Evolutionary conservation across 768 basidiomycete species (phyloP).

Genomic region (Tylopilus vinaceipallidus): DNA sequence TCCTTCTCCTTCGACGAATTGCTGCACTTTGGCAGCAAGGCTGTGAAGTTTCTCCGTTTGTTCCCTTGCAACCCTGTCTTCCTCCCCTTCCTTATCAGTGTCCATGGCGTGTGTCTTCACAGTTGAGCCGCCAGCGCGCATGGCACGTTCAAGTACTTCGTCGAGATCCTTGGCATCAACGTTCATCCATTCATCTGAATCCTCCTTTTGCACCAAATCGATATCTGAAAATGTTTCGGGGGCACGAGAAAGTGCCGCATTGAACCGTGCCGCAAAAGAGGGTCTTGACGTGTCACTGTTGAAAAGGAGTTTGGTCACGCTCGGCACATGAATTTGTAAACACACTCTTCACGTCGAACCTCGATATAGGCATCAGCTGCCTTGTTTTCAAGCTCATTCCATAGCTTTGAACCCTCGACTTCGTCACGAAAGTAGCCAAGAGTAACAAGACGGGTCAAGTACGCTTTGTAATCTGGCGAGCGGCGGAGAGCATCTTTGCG

Average conservation of each 20-base stretch:
- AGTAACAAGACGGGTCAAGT: conserved; percentile 61
- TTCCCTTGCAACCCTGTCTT: conserved; percentile 52
- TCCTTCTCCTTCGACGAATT: conserved; percentile 90
- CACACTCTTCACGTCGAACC: conserved; percentile 66
- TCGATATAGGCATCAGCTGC: conserved; percentile 68
- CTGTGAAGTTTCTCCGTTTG: conserved; percentile 70
- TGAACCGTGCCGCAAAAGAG: conserved; percentile 76
- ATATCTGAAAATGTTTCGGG: conserved; percentile 25
- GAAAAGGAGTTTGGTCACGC: conserved; percentile 6
- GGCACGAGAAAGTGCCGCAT: conserved; percentile 53
- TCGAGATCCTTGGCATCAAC: conserved; percentile 78
- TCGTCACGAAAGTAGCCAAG: conserved; percentile 80
- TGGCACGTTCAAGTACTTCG: conserved; percentile 54
- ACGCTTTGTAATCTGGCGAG: conserved; percentile 66
- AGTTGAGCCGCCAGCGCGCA: conserved; percentile 13
- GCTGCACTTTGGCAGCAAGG: conserved; percentile 81
- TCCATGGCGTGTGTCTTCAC: conserved; percentile 46
- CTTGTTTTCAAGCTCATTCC: conserved; percentile 70
- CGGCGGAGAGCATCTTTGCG: conserved; percentile 65
- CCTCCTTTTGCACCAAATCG: conserved; percentile 45
- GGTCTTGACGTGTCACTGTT: conserved; percentile 57
- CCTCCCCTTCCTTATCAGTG: conserved; percentile 36
- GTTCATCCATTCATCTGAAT: conserved; percentile 84
- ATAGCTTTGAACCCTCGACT: conserved; percentile 70
- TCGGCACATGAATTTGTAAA: conserved; percentile 7